These are phyloP conservation scores for Blyttiomyces sp. DNA, from an alignment of 371 early-diverging fungal genomes.

Conservation along the genomic window DNA sequence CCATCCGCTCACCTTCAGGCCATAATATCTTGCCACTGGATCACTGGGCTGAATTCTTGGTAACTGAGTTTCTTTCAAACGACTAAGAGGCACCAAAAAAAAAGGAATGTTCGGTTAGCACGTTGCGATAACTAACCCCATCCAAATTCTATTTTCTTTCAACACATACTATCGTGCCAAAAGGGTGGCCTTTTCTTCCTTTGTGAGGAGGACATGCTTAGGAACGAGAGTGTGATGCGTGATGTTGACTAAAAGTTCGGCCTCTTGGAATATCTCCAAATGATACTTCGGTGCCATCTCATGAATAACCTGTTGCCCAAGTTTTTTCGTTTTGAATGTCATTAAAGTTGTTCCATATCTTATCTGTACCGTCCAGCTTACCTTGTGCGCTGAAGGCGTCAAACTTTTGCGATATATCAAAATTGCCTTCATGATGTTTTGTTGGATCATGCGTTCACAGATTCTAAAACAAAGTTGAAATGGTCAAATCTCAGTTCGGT, in stretches of 20 bases:
- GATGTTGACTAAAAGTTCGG: conserved; percentile 97
- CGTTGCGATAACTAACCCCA: background rate
- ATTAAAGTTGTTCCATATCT: conserved; percentile 9
- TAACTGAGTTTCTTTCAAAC: conserved; percentile 92
- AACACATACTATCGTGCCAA: conserved; percentile 79
- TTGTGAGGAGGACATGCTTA: conserved; percentile 84
- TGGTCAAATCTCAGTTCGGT: background rate
- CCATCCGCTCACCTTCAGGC: conserved; percentile 55
- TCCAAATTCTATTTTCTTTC: background rate
- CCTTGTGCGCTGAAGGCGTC: conserved; percentile 89
- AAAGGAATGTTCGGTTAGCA: background rate
- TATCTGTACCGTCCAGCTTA: conserved; percentile 18
- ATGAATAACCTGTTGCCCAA: no score
- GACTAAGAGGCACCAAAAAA: conserved; percentile 46
- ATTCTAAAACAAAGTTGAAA: conserved; percentile 48
- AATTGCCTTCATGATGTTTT: conserved; percentile 78
- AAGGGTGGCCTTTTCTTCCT: conserved; percentile 90
- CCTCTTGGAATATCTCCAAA: conserved; percentile 92
- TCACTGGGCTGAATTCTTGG: conserved; percentile 92
- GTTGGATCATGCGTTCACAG: conserved; percentile 79
- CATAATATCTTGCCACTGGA: conserved; percentile 97
- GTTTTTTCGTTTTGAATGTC: conserved; percentile 6
- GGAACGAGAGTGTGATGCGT: conserved; percentile 97
- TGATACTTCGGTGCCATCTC: conserved; percentile 71
- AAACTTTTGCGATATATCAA: conserved; percentile 79